These are phyloP conservation scores for Corchorus capsularis DNA, from an alignment of 345 rosid genomes.

Conservation along the genomic window DNA sequence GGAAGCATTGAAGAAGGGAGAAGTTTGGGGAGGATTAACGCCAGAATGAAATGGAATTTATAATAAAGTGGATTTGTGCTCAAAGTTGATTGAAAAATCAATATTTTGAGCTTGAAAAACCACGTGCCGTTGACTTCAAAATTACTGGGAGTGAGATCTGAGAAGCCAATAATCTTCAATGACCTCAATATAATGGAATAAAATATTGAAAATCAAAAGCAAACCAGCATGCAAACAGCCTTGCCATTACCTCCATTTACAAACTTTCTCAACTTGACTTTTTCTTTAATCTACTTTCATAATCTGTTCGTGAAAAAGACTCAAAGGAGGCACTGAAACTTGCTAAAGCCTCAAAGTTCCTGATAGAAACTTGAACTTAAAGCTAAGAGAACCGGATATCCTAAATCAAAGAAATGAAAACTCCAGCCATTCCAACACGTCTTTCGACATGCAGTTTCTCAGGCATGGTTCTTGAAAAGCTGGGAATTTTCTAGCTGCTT, in stretches of 20 bases:
- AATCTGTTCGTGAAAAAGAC: not conserved
- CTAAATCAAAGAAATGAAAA: not conserved
- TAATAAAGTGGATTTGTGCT: not conserved
- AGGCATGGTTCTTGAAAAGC: too few species aligned
- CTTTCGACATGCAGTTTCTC: too few species aligned
- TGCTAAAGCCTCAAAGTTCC: not conserved
- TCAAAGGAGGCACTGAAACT: not conserved
- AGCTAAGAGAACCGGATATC: not conserved
- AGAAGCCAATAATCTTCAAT: not conserved
- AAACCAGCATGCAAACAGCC: not conserved
- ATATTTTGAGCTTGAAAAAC: not conserved
- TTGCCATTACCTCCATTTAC: not conserved
- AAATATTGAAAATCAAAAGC: not conserved
- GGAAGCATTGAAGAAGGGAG: slow-evolving; percentile 1
- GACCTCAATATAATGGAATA: not conserved
- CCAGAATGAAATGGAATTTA: not conserved
- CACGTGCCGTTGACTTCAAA: not conserved
- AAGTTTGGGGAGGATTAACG: not conserved
- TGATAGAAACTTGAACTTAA: not conserved
- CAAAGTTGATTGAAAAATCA: not conserved
- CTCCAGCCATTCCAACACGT: not conserved
- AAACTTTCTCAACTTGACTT: not conserved
- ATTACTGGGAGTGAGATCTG: not conserved
- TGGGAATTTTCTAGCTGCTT: too few species aligned
- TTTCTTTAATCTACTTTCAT: not conserved